Evolutionary conservation across 257 asterid genomes (phyloP).

Genomic region (Jacaranda copaia): DNA sequence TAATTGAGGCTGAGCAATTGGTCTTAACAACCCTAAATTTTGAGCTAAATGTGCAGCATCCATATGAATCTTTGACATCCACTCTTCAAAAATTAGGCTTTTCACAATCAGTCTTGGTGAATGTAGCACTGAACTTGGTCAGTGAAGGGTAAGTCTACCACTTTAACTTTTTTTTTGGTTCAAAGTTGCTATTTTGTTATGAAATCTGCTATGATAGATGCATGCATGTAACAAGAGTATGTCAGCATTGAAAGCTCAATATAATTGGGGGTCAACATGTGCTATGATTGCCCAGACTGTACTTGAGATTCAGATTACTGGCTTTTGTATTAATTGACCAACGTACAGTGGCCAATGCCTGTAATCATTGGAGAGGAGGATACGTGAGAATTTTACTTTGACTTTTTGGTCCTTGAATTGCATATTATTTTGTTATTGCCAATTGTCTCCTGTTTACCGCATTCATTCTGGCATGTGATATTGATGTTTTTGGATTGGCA

Average conservation of each 20-base stretch:
- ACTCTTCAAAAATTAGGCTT: conserved; percentile 89
- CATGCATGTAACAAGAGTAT: background rate
- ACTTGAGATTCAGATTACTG: conserved; percentile 27
- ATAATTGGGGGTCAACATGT: background rate
- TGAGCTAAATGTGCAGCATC: conserved; percentile 95
- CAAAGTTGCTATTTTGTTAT: conserved; percentile 9
- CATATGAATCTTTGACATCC: conserved; percentile 81
- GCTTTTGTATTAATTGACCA: conserved; percentile 25
- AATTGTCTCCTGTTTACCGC: conserved; percentile 47
- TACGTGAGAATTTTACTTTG: conserved; percentile 9
- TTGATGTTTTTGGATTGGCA: conserved; percentile 95
- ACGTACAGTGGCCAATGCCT: conserved; percentile 29
- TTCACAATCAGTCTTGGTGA: conserved; percentile 77
- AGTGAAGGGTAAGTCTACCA: conserved; percentile 89
- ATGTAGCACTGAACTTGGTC: conserved; percentile 82
- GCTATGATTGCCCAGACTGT: background rate
- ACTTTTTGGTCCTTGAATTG: conserved; percentile 29
- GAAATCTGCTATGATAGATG: conserved; percentile 11
- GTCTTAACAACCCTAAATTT: conserved; percentile 88
- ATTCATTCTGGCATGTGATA: conserved; percentile 62
- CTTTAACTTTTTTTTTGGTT: conserved; percentile 25
- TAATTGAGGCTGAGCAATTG: conserved; percentile 89
- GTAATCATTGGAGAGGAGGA: conserved; percentile 31
- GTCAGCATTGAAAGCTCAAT: background rate
- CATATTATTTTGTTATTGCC: conserved; percentile 36